Percentiles rank a stretch among this genome's conserved stretches.
phyloP scores from a whole-genome alignment of 2,329 filamentous ascomycete genomes.

The Pseudogymnoascus pannorum region DNA sequence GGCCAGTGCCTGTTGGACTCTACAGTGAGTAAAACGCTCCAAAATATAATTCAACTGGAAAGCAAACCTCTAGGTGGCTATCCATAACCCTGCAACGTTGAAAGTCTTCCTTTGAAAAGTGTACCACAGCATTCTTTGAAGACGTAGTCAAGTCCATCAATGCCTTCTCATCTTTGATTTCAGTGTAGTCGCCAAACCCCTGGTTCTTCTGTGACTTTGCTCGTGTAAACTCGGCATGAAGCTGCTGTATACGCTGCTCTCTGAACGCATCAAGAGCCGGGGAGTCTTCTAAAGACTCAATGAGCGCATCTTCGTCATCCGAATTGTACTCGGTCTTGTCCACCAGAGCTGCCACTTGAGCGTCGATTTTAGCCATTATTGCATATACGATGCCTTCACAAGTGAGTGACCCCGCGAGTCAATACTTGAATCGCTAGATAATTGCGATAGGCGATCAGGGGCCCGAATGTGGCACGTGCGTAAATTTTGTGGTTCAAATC shows the following conservation, averaged over 20 bases:
- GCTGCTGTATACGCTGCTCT: constrained; percentile 49
- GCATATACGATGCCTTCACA: not conserved
- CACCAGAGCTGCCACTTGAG: constrained; percentile 43
- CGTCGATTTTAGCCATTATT: constrained; percentile 40
- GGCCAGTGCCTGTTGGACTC: constrained; percentile 36
- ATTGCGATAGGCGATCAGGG: constrained; percentile 5
- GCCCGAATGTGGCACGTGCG: not conserved
- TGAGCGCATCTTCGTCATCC: constrained; percentile 52
- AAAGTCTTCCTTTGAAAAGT: constrained; percentile 37
- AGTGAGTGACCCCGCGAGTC: not conserved
- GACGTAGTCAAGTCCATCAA: constrained; percentile 41
- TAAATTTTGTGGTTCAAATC: not conserved
- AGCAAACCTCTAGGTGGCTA: constrained; percentile 29
- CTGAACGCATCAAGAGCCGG: constrained; percentile 45
- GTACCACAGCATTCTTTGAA: constrained; percentile 32
- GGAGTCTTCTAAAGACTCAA: constrained; percentile 48
- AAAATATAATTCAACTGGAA: not conserved
- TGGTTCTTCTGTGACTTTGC: constrained; percentile 43
- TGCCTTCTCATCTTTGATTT: constrained; percentile 51
- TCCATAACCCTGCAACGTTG: constrained; percentile 36
- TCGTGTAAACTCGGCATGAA: constrained; percentile 47
- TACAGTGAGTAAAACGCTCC: not conserved
- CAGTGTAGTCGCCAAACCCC: constrained; percentile 45
- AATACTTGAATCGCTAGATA: constrained; percentile 4
- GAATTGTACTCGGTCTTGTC: constrained; percentile 27